Conservation (phyloP, 495 filamentous ascomycete genomes). For the Corynascus novoguineensis region DNA sequence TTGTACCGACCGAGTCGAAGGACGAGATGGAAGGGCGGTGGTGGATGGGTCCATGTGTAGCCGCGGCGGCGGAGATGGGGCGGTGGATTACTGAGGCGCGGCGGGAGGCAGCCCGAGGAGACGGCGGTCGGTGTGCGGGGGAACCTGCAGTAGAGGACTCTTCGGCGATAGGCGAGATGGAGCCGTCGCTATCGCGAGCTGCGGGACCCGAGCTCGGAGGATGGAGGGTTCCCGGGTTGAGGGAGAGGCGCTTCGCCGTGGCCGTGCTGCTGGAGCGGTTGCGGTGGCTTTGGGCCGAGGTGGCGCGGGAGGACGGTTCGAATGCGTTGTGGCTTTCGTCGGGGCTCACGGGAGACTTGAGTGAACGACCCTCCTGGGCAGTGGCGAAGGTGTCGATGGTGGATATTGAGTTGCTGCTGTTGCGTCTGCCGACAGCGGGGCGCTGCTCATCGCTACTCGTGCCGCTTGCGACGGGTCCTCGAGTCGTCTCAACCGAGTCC, state of each 20-base stretch:
- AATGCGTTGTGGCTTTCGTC: slow-evolving; percentile 15
- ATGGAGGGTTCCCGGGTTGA: slow-evolving; percentile 14
- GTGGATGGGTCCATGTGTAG: slow-evolving; percentile 13
- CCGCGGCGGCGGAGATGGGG: slow-evolving; percentile 33
- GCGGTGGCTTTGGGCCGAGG: slow-evolving; percentile 24
- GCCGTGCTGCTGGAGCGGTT: slow-evolving; percentile 23
- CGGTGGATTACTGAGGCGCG: slow-evolving; percentile 29
- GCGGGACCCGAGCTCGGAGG: slow-evolving; percentile 13
- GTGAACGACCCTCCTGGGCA: slow-evolving; percentile 59
- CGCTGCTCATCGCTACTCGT: neutral
- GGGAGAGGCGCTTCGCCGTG: slow-evolving; percentile 28
- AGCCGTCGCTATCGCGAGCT: slow-evolving; percentile 25
- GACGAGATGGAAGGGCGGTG: slow-evolving; percentile 49
- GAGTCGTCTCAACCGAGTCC: slow-evolving; percentile 72
- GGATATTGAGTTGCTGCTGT: slow-evolving; percentile 64
- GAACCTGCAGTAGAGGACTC: slow-evolving; percentile 16
- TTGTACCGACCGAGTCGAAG: slow-evolving; percentile 44
- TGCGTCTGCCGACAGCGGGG: slow-evolving; percentile 34
- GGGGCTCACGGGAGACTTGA: slow-evolving; percentile 22
- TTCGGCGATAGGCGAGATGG: slow-evolving; percentile 31
- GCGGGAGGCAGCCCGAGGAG: too few relatives aligned
- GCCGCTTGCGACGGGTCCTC: slow-evolving; percentile 36
- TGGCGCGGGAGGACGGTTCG: slow-evolving; percentile 19
- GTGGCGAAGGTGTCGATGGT: slow-evolving; percentile 80
- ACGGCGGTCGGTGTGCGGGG: slow-evolving; percentile 12